A percentile compares a stretch with the other conserved stretches of the same genome.
Evolutionary conservation across 1,284 basidiomycete species (phyloP).

Genomic region (Inonotus hispidus): DNA sequence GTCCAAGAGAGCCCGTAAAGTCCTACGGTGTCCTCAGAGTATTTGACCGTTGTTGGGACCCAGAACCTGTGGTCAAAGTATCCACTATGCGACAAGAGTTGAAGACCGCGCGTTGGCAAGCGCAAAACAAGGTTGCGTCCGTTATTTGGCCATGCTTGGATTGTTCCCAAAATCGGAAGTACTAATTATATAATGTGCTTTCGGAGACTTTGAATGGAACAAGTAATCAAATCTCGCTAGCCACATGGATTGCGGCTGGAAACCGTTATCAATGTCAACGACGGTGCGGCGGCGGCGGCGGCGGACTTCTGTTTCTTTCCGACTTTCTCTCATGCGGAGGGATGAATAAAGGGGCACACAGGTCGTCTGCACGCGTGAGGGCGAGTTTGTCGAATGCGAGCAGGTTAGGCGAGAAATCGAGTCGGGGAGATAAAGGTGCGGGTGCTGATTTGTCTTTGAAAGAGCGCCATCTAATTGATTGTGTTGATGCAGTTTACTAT

Average conservation of each 20-base stretch:
- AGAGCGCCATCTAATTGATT: background rate
- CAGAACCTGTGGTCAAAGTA: background rate
- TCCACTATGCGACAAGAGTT: background rate
- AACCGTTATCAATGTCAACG: background rate
- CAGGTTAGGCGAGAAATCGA: background rate
- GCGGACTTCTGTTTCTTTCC: background rate
- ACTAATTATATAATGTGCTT: background rate
- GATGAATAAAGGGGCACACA: background rate
- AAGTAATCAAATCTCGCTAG: background rate
- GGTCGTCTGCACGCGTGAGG: background rate
- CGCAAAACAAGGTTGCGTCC: too few species aligned
- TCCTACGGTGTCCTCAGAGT: too few species aligned
- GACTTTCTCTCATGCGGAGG: background rate
- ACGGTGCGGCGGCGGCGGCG: background rate
- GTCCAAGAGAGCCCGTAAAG: too few species aligned
- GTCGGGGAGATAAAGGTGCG: conserved; percentile 5
- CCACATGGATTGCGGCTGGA: background rate
- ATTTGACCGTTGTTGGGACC: too few species aligned
- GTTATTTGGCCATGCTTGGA: background rate
- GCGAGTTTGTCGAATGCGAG: background rate
- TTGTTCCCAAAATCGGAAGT: background rate
- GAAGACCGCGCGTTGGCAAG: background rate
- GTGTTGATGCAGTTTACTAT: conserved; percentile 7
- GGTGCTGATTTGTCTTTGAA: background rate
- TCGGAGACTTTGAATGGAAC: background rate